A percentile compares a stretch with the other conserved stretches of the same genome.
phyloP scores from a whole-genome alignment of 2,329 filamentous ascomycete species.

The Fonsecaea erecta region DNA sequence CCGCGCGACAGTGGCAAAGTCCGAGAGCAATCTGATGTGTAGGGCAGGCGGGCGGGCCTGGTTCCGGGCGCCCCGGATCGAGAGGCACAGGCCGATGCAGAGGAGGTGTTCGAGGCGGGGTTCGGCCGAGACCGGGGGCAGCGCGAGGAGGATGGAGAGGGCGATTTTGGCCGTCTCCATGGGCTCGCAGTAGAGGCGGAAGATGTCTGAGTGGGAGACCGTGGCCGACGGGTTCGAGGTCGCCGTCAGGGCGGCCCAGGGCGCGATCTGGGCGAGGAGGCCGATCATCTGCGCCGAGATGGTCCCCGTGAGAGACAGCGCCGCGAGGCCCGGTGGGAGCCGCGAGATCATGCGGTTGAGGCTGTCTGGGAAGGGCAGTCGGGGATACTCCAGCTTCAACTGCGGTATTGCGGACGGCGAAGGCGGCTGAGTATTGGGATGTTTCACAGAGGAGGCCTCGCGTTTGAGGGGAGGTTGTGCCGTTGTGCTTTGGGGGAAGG shows the following conservation, averaged over 20 bases:
- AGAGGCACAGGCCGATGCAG: background rate
- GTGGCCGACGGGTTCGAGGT: background rate
- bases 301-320: background rate
- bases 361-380: background rate
- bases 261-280: background rate
- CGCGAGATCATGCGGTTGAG: background rate
- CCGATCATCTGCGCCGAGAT: background rate
- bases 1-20: background rate
- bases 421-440: background rate
- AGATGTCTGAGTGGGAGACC: background rate
- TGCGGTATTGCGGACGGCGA: background rate
- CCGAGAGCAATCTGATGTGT: background rate
- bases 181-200: background rate
- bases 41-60: background rate
- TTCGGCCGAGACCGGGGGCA: background rate
- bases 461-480: background rate
- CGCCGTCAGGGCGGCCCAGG: background rate
- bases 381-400: background rate
- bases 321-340: background rate
- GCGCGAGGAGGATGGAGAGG: background rate
- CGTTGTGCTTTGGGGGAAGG: background rate
- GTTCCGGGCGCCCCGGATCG: slow-evolving; percentile 1
- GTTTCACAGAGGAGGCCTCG: background rate
- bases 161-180: background rate
- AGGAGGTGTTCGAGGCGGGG: background rate